Percentiles rank a stretch among this genome's conserved stretches.
Evolutionary conservation across 805 yeast genomes (phyloP).

Genomic region (Candida saitoana): DNA sequence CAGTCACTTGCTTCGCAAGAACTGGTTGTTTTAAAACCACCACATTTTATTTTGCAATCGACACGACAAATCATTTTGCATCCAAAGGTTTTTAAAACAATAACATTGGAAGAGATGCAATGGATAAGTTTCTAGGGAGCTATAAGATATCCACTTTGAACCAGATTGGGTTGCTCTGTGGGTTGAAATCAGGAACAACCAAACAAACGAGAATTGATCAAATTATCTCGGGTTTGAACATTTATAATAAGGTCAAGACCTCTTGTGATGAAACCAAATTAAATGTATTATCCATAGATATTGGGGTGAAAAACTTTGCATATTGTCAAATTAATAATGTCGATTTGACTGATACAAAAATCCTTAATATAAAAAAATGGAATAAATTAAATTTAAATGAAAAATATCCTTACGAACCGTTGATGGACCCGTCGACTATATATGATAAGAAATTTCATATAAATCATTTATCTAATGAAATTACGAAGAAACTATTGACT

Average conservation of each 20-base stretch:
- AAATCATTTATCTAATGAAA: conserved; percentile 19
- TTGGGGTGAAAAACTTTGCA: conserved; percentile 41
- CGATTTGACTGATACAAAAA: conserved; percentile 1
- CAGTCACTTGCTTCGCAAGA: too few species aligned
- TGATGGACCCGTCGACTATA: conserved; percentile 9
- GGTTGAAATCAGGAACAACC: conserved; percentile 14
- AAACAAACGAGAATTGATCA: conserved; percentile 13
- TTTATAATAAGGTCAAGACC: conserved; percentile 5
- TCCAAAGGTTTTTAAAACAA: not conserved
- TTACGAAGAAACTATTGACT: conserved; percentile 5
- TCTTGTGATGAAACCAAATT: conserved; percentile 6
- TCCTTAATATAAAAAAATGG: conserved; percentile 19
- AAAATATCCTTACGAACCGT: conserved; percentile 10
- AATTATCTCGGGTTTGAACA: conserved; percentile 10
- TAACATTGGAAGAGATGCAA: not conserved
- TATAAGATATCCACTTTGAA: conserved; percentile 10
- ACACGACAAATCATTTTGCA: not conserved
- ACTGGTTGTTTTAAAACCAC: too few species aligned
- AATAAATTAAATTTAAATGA: conserved; percentile 22
- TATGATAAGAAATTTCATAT: conserved; percentile 28
- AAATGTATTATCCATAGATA: conserved; percentile 29
- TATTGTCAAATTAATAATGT: conserved; percentile 22
- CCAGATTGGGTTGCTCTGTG: conserved; percentile 17
- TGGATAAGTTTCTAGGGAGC: conserved; percentile 5
- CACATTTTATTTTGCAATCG: not conserved